phyloP scores from a whole-genome alignment of 208 protist species.

The Leishmania braziliensis region DNA sequence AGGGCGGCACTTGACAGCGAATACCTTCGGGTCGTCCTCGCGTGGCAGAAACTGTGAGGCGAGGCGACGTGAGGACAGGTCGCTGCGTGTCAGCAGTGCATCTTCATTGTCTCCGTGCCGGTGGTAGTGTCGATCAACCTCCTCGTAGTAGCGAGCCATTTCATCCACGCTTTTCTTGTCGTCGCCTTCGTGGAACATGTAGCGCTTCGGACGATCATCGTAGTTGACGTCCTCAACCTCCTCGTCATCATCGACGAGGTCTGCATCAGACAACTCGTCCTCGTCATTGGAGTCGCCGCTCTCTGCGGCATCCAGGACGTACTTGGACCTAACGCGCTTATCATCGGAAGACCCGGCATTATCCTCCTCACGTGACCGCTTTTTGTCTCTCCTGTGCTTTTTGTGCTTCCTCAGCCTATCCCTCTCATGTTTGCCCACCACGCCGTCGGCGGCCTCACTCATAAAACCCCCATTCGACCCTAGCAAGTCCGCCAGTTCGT shows the following conservation, averaged over 20 bases:
- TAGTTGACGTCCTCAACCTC: slow-evolving; percentile 32
- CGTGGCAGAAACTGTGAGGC: slow-evolving; percentile 77
- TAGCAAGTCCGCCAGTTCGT: slow-evolving; percentile 74
- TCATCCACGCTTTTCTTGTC: slow-evolving; percentile 75
- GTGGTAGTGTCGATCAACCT: slow-evolving; percentile 39
- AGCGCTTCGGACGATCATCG: slow-evolving; percentile 22
- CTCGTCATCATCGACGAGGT: slow-evolving; percentile 53
- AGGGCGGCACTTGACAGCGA: slow-evolving; percentile 86
- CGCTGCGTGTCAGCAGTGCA: slow-evolving; percentile 28
- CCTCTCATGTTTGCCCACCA: background rate
- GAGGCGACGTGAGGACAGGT: slow-evolving; percentile 74
- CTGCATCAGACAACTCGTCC: slow-evolving; percentile 33
- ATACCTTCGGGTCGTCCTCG: slow-evolving; percentile 87
- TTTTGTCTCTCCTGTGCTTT: slow-evolving; percentile 23
- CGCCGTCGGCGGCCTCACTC: slow-evolving; percentile 1
- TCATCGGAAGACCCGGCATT: slow-evolving; percentile 26
- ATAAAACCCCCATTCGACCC: slow-evolving; percentile 7
- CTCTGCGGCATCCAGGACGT: slow-evolving; percentile 42
- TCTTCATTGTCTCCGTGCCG: slow-evolving; percentile 22
- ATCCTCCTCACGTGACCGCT: slow-evolving; percentile 29
- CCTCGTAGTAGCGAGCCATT: slow-evolving; percentile 78
- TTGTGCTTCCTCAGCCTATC: slow-evolving; percentile 30
- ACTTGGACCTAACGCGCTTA: slow-evolving; percentile 27
- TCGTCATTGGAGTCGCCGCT: slow-evolving; percentile 36
- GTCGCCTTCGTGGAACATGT: slow-evolving; percentile 74